Percentiles rank a stretch among this genome's conserved stretches.
Evolutionary conservation across 768 basidiomycete species (phyloP).

Genomic region (Leucocoprinus leucothites): DNA sequence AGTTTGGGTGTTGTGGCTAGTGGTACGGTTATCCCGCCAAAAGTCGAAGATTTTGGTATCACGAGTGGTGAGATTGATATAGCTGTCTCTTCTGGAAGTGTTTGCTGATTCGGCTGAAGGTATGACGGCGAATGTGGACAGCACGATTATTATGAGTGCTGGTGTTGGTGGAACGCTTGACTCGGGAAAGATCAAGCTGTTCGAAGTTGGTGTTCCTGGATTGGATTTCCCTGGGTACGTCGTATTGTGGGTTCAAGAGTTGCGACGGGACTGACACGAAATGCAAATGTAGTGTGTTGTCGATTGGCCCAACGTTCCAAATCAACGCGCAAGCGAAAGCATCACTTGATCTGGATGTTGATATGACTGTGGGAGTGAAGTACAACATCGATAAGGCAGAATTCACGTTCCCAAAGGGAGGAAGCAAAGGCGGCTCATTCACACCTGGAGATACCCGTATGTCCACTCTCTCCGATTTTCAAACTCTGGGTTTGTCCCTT

Average conservation of each 20-base stretch:
- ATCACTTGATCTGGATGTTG: slow-evolving; percentile 32
- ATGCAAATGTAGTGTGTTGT: slow-evolving; percentile 32
- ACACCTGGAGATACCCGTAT: slow-evolving; percentile 38
- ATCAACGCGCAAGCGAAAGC: slow-evolving; percentile 36
- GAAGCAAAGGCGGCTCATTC: slow-evolving; percentile 26
- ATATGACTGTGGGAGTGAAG: slow-evolving; percentile 39
- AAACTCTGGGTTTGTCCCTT: neutral
- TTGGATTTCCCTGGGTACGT: slow-evolving; percentile 47
- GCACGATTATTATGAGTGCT: slow-evolving; percentile 33
- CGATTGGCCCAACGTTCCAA: slow-evolving; percentile 45
- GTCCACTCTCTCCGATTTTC: slow-evolving; percentile 16
- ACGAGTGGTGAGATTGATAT: slow-evolving; percentile 26
- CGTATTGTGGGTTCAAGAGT: neutral
- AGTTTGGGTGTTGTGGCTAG: slow-evolving; percentile 36
- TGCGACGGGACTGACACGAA: neutral
- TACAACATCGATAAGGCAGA: slow-evolving; percentile 39
- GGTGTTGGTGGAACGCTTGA: slow-evolving; percentile 37
- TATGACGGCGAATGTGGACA: slow-evolving; percentile 36
- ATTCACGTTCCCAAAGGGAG: slow-evolving; percentile 41
- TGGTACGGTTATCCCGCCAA: slow-evolving; percentile 45
- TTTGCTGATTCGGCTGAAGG: slow-evolving; percentile 18
- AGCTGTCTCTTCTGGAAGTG: neutral
- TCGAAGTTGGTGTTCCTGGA: slow-evolving; percentile 42
- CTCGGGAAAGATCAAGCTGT: slow-evolving; percentile 38
- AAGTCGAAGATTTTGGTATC: slow-evolving; percentile 31